Evolutionary conservation across 2,329 filamentous ascomycete genomes (phyloP), one percentile per base, ranked within the genome.

Genomic region (Elsinoe batatas): DNA sequence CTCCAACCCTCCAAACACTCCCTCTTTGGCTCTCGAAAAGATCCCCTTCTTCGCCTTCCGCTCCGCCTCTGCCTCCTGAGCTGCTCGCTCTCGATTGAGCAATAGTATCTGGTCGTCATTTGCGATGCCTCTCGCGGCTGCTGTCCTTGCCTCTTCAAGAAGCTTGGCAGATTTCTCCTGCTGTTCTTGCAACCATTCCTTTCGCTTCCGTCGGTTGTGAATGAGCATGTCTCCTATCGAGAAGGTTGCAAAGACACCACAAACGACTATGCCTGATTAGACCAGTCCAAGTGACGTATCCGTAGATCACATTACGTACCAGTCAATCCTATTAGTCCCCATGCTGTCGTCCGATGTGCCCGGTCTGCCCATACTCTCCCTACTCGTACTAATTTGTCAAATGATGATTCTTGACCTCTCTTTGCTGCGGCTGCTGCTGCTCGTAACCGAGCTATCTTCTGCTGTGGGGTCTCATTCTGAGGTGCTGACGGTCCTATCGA

Each of bases 141-240:
- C 75, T 35, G 65, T 56, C 56, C 67, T 69, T 32, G 78, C 78
- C 44, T 68, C 67, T 46, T 68, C 65, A 40, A 79, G 65, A 36
- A 72, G 70, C 53, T 64, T 67, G 51, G 69, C 69, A 46, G 69
- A 69, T 62, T 75, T 66, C 47, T 69, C 70, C 61, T 77, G 71
- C 63, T 82, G 71, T 58, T 76, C 70, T 43, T 71, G 76, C 59
- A 82, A 76, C 74, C 77, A 87, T 59, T 84, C 79, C 36, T 75
- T 75, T 56, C 79, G 75, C 72, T 84, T 82, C 57, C 79, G 75
- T 56, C 83, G 78, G 68, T 86, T 87, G 71, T 85, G 82, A 58
- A 84, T 69, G 57, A 85, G 75, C 74, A 87, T 79, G 64, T 84
- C 83, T 58, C 79, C 76, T 60, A 84, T 76, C 8, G 83, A 82